Conservation (phyloP, 441 rosid genomes). For the Populus hybrid region DNA sequence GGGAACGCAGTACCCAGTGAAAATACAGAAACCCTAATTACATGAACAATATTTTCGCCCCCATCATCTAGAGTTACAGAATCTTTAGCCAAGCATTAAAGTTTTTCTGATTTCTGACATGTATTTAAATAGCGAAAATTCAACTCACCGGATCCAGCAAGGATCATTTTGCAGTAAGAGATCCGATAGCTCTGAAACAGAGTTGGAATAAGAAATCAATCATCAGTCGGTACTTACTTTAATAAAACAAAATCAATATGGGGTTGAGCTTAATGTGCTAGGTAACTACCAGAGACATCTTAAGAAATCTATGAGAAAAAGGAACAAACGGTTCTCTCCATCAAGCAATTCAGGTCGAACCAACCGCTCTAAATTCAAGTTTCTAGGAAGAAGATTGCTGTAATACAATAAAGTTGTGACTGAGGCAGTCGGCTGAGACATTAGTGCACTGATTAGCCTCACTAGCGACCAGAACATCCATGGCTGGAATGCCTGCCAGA, state of each 20-base stretch:
- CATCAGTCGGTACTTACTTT: not conserved
- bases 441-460: slow-evolving; percentile 27
- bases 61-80: not conserved
- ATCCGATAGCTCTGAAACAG: not conserved
- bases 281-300: slow-evolving; percentile 41
- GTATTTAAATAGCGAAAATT: not conserved
- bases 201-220: not conserved
- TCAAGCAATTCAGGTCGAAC: slow-evolving; percentile 43
- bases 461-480: slow-evolving; percentile 32
- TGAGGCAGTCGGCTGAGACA: slow-evolving; percentile 36
- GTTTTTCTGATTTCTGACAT: not conserved
- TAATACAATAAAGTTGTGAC: slow-evolving; percentile 43
- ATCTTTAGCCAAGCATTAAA: not conserved
- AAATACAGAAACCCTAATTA: too few relatives aligned
- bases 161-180: not conserved
- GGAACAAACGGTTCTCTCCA: slow-evolving; percentile 41
- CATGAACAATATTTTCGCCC: not conserved
- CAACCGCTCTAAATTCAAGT: slow-evolving; percentile 36
- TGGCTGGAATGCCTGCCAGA: slow-evolving; percentile 33
- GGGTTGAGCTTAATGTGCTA: too few relatives aligned
- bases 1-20: too few relatives aligned
- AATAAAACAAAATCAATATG: not conserved
- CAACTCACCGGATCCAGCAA: not conserved
- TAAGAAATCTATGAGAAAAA: slow-evolving; percentile 32
- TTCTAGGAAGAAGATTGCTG: slow-evolving; percentile 48